Evolutionary conservation across 306 rosid species (phyloP).

Genomic region (Rosa chinensis): DNA sequence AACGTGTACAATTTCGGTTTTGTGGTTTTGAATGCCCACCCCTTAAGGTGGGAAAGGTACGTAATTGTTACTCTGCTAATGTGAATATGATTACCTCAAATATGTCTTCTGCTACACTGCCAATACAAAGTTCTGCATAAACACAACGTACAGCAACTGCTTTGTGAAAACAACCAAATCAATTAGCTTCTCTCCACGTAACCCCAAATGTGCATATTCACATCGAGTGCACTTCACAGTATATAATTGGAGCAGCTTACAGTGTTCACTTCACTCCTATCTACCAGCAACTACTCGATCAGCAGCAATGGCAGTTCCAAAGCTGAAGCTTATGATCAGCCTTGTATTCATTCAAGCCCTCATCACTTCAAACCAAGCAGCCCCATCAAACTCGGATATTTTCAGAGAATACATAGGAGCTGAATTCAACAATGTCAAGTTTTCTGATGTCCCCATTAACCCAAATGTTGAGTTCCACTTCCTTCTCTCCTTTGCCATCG

Average conservation of each 20-base stretch:
- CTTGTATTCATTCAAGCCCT: constrained; percentile 32
- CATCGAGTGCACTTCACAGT: neutral
- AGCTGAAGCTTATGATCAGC: constrained; percentile 29
- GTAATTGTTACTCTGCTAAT: too few relatives aligned
- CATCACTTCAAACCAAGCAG: constrained; percentile 28
- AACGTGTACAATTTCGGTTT: too few relatives aligned
- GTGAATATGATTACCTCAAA: neutral
- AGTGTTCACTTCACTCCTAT: neutral
- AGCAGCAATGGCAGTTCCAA: constrained; percentile 32
- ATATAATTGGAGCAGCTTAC: neutral
- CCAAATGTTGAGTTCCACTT: constrained; percentile 63
- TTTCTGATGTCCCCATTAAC: constrained; percentile 66
- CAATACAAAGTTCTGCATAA: neutral
- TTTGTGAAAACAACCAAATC: neutral
- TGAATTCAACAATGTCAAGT: constrained; percentile 53
- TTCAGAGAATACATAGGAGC: constrained; percentile 88
- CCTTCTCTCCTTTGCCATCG: constrained; percentile 77
- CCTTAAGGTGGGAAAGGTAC: too few relatives aligned
- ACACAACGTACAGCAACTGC: neutral
- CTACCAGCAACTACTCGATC: neutral
- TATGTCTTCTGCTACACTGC: neutral
- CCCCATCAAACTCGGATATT: constrained; percentile 38
- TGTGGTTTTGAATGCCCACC: too few relatives aligned
- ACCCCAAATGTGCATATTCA: neutral
- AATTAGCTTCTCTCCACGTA: neutral